Percentiles rank a stretch among this genome's conserved stretches.
Conservation (phyloP, 441 rosid species). For the Pelargonium cotyledonis region DNA sequence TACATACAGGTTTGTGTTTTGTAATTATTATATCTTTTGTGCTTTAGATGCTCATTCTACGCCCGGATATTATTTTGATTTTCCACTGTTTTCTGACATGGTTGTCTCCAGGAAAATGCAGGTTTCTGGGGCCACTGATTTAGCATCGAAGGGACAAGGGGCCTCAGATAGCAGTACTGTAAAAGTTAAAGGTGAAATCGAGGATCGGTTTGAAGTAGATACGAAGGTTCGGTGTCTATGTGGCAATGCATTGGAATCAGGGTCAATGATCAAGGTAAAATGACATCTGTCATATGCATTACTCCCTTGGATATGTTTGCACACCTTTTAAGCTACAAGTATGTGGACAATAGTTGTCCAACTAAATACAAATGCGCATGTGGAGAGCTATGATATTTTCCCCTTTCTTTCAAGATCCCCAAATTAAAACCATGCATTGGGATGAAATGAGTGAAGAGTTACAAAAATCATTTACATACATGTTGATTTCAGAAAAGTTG, state of each 20-base stretch:
- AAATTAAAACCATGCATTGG: not conserved
- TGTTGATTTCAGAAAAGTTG: too few species aligned
- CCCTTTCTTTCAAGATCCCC: not conserved
- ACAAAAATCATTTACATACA: not conserved
- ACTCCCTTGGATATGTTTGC: conserved; percentile 4
- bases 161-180: conserved; percentile 56
- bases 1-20: conserved; percentile 59
- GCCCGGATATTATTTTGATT: not conserved
- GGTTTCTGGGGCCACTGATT: conserved; percentile 79
- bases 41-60: not conserved
- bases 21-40: not conserved
- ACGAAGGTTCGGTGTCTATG: conserved; percentile 87
- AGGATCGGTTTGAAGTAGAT: conserved; percentile 43
- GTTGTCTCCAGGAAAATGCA: conserved; percentile 72
- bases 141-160: conserved; percentile 76
- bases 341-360: not conserved
- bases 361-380: not conserved
- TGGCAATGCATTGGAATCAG: conserved; percentile 68
- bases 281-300: not conserved
- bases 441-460: not conserved
- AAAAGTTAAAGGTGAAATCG: conserved; percentile 60
- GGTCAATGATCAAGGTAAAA: conserved; percentile 69
- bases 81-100: conserved; percentile 16
- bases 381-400: too few species aligned
- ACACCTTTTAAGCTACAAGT: conserved; percentile 4